Evolutionary conservation across 768 basidiomycete species (phyloP), one percentile per base, ranked within the genome.

Genomic region (Lactifluus pinguis): DNA sequence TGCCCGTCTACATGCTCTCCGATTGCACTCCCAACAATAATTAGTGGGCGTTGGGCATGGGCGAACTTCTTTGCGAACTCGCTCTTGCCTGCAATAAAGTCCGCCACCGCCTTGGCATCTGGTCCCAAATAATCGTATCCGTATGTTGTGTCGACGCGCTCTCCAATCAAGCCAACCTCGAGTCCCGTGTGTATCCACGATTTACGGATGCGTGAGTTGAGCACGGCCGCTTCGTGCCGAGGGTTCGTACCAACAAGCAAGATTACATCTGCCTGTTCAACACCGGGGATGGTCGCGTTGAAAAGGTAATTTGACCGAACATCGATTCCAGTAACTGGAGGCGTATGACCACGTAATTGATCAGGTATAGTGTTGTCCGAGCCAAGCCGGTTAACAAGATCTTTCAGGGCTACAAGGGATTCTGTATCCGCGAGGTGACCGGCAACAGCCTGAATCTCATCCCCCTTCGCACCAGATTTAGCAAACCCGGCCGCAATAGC

Each of bases 151-250:
- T 97, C 93, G 21, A 85, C 92, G 34, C 88, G 82, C 72, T 95
- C 89, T 32, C 97, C 97, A 60, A 99, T 84, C 38, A 95, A 73
- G 44, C 89, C 97, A 38, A 97, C 80, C 68, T 98, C 91, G 36
- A 95, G 79, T 49, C 84, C 81, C 6, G 85, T 85, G 70, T 95
- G 87, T 65, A 99, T 71, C 90, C 92, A 99, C 68, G 84, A 87
- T 79, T 93, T 95, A 67, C 97, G 83, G 68, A 99, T 92, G 64
- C 97, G 91, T 29, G 95, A 93, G 79, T 98, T 99, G 66, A 98
- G 79, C 57, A 98, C 95, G 21, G 97, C 89, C 5, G 94, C 97
- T 73, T 99, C 97, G 71, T 98, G 95, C 19, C 97, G 81, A 10
- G 95, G 95, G 75, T 98, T 97, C 47, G 94, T 97, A 59, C 95